Evolutionary conservation across 305 asterid species (phyloP), one percentile per base, ranked within the genome.

Genomic region (Euphrasia arctica): DNA sequence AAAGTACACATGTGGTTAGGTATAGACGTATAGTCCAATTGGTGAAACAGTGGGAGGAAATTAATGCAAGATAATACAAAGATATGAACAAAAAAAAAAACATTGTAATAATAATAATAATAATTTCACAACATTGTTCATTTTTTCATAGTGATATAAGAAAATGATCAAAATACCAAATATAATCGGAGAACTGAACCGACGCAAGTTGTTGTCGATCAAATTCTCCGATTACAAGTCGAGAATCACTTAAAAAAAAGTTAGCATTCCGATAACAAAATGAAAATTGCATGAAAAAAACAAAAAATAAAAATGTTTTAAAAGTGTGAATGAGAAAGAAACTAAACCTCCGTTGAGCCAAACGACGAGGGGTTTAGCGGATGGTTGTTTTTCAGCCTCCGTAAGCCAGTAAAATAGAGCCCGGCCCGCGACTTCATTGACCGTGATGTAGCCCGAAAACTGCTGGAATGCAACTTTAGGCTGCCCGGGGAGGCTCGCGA

Each of bases 401-500:
- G 95, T 85, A 0, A 91, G 95, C 98, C 98, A 91, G 58, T 91
- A 91, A 54, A 91, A 91, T 72, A 91, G 92, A 36, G 96, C 95
- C 70, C 98, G 75, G 28, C 92, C 96, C 43, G 95, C 91, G 57
- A 54, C 77, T 63, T 82, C 70, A 25, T 82, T 70, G 72, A 89
- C 96, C 8, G 95, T 85, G 54, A 91, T 95, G 49, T 91, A 91
- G 49, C 98, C 98, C 57, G 98, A 91, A 51, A 81, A 91, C 70
- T 91, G 98, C 29, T 74, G 80, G 56, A 91, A 91, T 1, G 77
- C 63, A 47, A 91, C 94, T 12, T 75, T 62, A 0, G 98, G 98
- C 70, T 91, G 98, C 14, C 96, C 96, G 11, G 98, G 98, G 29
- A 91, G 90, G 12, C 82, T 67, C 1, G 12, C 49, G 29, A 91